Conservation (phyloP, 2,329 filamentous ascomycete genomes). For the Cladosporium halotolerans region DNA sequence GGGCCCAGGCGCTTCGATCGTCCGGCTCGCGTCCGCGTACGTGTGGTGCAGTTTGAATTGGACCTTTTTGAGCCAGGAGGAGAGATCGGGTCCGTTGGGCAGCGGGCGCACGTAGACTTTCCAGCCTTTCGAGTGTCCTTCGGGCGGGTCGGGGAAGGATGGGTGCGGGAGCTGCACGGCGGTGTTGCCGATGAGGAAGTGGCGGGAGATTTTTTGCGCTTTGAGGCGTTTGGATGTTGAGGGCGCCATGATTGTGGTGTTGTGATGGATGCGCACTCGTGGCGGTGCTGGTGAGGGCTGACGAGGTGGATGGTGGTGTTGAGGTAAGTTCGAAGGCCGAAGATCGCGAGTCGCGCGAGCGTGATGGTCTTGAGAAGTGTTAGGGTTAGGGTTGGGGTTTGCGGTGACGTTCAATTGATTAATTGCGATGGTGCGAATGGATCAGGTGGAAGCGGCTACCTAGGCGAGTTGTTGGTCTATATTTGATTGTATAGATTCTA, state of each 20-base stretch:
- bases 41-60: conserved; percentile 98
- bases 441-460: no score
- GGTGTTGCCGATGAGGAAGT: conserved; percentile 44
- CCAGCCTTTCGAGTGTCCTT: conserved; percentile 96
- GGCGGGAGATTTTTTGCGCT: conserved; percentile 26
- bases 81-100: conserved; percentile 77
- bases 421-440: no score
- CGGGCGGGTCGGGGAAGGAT: conserved; percentile 70
- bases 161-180: conserved; percentile 58
- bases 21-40: conserved; percentile 84
- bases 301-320: neutral
- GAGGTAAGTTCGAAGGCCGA: neutral
- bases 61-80: conserved; percentile 92
- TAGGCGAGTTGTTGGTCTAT: no score
- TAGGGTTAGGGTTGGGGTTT: neutral
- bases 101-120: conserved; percentile 87
- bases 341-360: neutral
- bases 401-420: no score
- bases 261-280: neutral
- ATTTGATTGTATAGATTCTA: no score
- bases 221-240: conserved; percentile 32
- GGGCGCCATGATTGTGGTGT: conserved; percentile 26
- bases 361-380: neutral
- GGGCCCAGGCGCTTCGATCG: conserved; percentile 65
- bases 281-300: neutral